Evolutionary conservation across 768 basidiomycete species (phyloP).

Genomic region (Dentipellis fragilis): DNA sequence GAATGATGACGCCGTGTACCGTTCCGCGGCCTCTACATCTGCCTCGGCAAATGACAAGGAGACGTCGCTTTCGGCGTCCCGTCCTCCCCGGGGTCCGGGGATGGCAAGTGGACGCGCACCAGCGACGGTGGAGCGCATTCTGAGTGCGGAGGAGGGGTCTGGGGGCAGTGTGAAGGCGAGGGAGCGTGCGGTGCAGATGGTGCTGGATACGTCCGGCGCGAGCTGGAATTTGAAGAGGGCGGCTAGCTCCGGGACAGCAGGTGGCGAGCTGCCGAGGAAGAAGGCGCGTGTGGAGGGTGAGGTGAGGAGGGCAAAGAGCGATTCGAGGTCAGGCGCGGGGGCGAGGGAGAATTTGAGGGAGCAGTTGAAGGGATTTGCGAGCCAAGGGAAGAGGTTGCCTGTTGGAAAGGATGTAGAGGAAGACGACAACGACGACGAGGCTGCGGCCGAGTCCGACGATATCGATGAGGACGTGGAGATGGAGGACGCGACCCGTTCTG

Average conservation of each 20-base stretch:
- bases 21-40: too few species aligned
- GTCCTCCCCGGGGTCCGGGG: too few species aligned
- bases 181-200: constrained; percentile 27
- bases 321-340: background rate
- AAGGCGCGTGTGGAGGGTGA: constrained; percentile 19
- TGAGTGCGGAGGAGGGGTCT: background rate
- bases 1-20: too few species aligned
- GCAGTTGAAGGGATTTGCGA: constrained; percentile 43
- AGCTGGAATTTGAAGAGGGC: constrained; percentile 32
- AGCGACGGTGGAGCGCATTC: constrained; percentile 11
- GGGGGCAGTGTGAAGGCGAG: constrained; percentile 7
- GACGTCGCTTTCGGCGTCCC: too few species aligned
- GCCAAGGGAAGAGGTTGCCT: constrained; percentile 25
- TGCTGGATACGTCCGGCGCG: constrained; percentile 42
- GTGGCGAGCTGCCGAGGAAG: constrained; percentile 25
- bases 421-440: constrained; percentile 14
- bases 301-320: background rate
- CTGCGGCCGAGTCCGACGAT: constrained; percentile 1
- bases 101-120: constrained; percentile 4
- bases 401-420: background rate
- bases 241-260: constrained; percentile 6
- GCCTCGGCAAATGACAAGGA: too few species aligned
- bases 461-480: constrained; percentile 14
- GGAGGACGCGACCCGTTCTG: background rate
- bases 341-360: constrained; percentile 11